A percentile compares a stretch with the other conserved stretches of the same genome.
These are phyloP conservation scores for Hypoxylon trugodes DNA, from an alignment of 495 filamentous ascomycete genomes.

Conservation along the genomic window DNA sequence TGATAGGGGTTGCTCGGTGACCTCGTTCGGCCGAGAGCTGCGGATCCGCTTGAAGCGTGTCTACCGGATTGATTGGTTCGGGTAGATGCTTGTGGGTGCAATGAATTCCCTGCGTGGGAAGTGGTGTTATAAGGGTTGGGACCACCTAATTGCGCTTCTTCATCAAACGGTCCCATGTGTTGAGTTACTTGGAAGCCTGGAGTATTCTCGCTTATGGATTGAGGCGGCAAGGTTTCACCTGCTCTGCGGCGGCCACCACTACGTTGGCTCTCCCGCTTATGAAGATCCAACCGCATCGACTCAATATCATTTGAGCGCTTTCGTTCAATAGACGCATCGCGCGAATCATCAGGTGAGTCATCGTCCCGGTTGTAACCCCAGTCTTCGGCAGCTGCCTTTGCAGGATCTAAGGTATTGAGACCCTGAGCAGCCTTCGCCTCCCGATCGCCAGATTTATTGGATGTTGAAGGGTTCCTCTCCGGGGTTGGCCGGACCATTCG, in stretches of 20 bases:
- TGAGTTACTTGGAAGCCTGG: slow-evolving; percentile 49
- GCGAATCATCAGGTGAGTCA: slow-evolving; percentile 43
- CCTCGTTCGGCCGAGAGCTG: background rate
- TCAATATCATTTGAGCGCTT: slow-evolving; percentile 39
- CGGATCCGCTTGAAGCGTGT: background rate
- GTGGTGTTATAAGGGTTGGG: slow-evolving; percentile 26
- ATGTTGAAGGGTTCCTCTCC: slow-evolving; percentile 17
- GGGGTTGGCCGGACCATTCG: slow-evolving; percentile 62
- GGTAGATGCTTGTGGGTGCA: slow-evolving; percentile 19
- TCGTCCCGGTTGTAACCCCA: slow-evolving; percentile 52
- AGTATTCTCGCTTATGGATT: slow-evolving; percentile 24
- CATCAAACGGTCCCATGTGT: slow-evolving; percentile 37
- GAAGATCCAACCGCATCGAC: slow-evolving; percentile 36
- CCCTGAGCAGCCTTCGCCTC: slow-evolving; percentile 50
- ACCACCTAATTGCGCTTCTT: slow-evolving; percentile 40
- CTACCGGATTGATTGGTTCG: slow-evolving; percentile 15
- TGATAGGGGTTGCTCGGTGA: slow-evolving; percentile 27
- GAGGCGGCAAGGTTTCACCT: slow-evolving; percentile 49
- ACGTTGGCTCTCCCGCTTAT: slow-evolving; percentile 51
- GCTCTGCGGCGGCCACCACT: slow-evolving; percentile 55
- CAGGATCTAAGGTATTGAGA: slow-evolving; percentile 50
- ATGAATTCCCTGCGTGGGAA: slow-evolving; percentile 9
- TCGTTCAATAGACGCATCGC: slow-evolving; percentile 42
- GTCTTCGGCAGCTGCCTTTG: slow-evolving; percentile 48
- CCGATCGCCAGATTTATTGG: slow-evolving; percentile 16